A percentile compares a stretch with the other conserved stretches of the same genome.
Conservation (phyloP, 345 rosid species). For the Pistacia integerrima region DNA sequence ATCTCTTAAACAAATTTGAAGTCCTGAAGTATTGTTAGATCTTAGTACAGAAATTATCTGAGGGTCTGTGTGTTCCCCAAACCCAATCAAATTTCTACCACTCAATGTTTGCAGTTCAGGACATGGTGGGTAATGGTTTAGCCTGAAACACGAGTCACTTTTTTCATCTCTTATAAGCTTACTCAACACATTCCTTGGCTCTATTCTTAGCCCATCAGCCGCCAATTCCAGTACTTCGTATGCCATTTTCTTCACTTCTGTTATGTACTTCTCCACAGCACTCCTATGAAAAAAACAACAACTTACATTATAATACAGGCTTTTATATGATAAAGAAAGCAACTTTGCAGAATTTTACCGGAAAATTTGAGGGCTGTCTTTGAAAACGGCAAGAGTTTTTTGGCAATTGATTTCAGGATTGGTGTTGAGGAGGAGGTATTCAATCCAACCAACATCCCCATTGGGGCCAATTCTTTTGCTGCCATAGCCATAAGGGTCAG, state of each 20-base stretch:
- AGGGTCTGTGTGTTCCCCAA: slow-evolving; percentile 74
- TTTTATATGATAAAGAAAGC: background rate
- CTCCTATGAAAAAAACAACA: slow-evolving; percentile 20
- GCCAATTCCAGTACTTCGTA: slow-evolving; percentile 48
- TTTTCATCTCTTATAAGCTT: slow-evolving; percentile 44
- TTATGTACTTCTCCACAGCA: slow-evolving; percentile 44
- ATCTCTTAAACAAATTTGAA: slow-evolving; percentile 51
- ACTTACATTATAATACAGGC: no score
- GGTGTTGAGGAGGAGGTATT: slow-evolving; percentile 45
- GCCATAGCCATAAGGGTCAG: slow-evolving; percentile 53
- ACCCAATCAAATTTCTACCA: slow-evolving; percentile 48
- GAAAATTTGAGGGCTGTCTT: slow-evolving; percentile 28
- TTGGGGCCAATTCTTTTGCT: slow-evolving; percentile 49
- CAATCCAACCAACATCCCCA: slow-evolving; percentile 63
- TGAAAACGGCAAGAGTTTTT: slow-evolving; percentile 19
- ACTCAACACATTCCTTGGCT: slow-evolving; percentile 43
- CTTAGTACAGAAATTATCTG: slow-evolving; percentile 59
- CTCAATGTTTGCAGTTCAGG: slow-evolving; percentile 40
- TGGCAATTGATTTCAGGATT: slow-evolving; percentile 22
- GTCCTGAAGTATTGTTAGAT: slow-evolving; percentile 62
- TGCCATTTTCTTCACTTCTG: slow-evolving; percentile 44
- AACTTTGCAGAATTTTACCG: slow-evolving; percentile 24
- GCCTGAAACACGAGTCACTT: slow-evolving; percentile 58
- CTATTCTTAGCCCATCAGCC: slow-evolving; percentile 54
- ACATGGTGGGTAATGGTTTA: slow-evolving; percentile 59